Percentiles rank a stretch among this genome's conserved stretches.
Evolutionary conservation across 2,329 filamentous ascomycete genomes (phyloP).

Genomic region (Curvularia lunata): DNA sequence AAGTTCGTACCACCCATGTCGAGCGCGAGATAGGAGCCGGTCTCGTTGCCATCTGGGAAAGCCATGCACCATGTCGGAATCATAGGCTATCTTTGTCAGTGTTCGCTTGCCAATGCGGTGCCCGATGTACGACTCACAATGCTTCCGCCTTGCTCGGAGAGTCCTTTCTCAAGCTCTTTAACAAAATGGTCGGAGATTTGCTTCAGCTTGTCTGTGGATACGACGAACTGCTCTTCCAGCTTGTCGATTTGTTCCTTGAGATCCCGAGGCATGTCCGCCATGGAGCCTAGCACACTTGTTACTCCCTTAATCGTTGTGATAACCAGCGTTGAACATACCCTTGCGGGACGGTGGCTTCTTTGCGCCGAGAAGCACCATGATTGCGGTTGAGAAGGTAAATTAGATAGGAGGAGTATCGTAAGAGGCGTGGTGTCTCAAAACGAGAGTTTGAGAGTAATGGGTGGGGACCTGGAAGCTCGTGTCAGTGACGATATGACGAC

Average conservation of each 20-base stretch:
- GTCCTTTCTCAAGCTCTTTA: conserved; percentile 82
- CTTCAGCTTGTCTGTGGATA: conserved; percentile 82
- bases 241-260: conserved; percentile 80
- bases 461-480: conserved; percentile 13
- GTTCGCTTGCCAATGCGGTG: conserved; percentile 93
- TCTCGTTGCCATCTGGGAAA: conserved; percentile 85
- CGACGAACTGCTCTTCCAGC: conserved; percentile 83
- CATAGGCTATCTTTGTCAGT: conserved; percentile 72
- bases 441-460: conserved; percentile 8
- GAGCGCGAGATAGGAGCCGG: conserved; percentile 84
- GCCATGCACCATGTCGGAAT: conserved; percentile 97
- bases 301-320: conserved; percentile 21
- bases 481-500: conserved; percentile 12
- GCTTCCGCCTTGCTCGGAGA: conserved; percentile 85
- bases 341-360: conserved; percentile 72
- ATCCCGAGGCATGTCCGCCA: conserved; percentile 88
- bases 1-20: conserved; percentile 98
- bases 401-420: conserved; percentile 10
- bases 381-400: conserved; percentile 37
- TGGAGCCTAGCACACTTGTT: conserved; percentile 69
- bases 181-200: conserved; percentile 89
- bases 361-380: conserved; percentile 70
- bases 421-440: conserved; percentile 1
- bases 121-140: conserved; percentile 69
- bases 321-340: conserved; percentile 62